A percentile compares a stretch with the other conserved stretches of the same genome.
These are phyloP conservation scores for Crepidotus variabilis DNA, from an alignment of 768 basidiomycete genomes.

Conservation along the genomic window DNA sequence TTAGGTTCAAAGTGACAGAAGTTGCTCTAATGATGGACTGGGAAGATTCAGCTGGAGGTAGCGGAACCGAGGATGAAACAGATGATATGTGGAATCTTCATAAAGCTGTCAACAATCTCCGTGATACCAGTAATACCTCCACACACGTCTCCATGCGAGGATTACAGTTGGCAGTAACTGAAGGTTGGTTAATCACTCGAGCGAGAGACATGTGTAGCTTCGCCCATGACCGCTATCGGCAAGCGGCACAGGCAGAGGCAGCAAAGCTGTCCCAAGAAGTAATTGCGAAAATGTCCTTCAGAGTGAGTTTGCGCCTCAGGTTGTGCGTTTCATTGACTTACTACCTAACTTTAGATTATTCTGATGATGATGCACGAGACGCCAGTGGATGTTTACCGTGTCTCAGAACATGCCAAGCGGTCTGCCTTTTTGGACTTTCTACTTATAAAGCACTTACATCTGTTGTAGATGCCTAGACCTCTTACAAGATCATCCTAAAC, in stretches of 20 bases:
- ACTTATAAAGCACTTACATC: not conserved
- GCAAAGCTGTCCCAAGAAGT: conserved; percentile 43
- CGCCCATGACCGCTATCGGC: conserved; percentile 70
- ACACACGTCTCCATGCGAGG: conserved; percentile 63
- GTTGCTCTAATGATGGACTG: conserved; percentile 72
- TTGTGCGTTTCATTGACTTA: not conserved
- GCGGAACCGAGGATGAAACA: conserved; percentile 47
- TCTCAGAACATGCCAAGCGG: conserved; percentile 69
- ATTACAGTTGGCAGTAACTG: conserved; percentile 59
- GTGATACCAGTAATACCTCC: conserved; percentile 36
- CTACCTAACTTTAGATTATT: conserved; percentile 45
- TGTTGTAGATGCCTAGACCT: conserved; percentile 53
- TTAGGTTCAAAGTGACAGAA: conserved; percentile 70
- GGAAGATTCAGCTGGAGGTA: conserved; percentile 56
- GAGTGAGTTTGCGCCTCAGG: conserved; percentile 32
- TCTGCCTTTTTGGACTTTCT: conserved; percentile 17
- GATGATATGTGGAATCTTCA: conserved; percentile 51
- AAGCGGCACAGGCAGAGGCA: conserved; percentile 64
- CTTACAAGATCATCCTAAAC: conserved; percentile 55
- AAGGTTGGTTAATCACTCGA: conserved; percentile 72
- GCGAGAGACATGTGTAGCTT: conserved; percentile 77
- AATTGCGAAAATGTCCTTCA: conserved; percentile 66
- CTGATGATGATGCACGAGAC: conserved; percentile 67
- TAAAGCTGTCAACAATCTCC: conserved; percentile 44
- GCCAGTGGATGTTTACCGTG: conserved; percentile 60